Percentiles rank a stretch among this genome's conserved stretches.
Evolutionary conservation across 805 yeast genomes (phyloP).

Genomic region (Torulaspora quercuum): DNA sequence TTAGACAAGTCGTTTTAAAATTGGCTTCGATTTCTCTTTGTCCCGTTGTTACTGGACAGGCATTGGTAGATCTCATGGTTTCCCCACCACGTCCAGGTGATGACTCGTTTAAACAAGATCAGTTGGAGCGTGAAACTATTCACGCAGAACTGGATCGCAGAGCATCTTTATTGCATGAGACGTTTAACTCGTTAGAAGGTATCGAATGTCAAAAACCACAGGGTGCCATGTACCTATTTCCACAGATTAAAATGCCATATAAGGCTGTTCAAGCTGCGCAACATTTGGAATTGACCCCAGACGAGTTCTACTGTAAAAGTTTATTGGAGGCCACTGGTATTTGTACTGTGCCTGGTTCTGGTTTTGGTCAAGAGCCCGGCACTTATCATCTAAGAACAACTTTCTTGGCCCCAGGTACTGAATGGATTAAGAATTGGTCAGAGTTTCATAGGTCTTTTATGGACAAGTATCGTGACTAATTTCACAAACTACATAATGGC

Average conservation of each 20-base stretch:
- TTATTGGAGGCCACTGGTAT: conserved; percentile 86
- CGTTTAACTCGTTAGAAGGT: conserved; percentile 76
- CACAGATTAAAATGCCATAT: conserved; percentile 62
- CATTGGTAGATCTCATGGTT: conserved; percentile 86
- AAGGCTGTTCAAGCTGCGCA: conserved; percentile 62
- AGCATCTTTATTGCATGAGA: conserved; percentile 59
- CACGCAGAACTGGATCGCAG: conserved; percentile 60
- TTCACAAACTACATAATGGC: not conserved
- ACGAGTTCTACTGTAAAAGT: conserved; percentile 84
- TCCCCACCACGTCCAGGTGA: conserved; percentile 84
- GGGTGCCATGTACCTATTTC: conserved; percentile 98
- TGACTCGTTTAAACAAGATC: conserved; percentile 64
- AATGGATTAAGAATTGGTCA: conserved; percentile 79
- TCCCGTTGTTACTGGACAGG: conserved; percentile 94
- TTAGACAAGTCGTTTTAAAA: conserved; percentile 69
- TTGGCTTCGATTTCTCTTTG: conserved; percentile 88
- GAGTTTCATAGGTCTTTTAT: conserved; percentile 75
- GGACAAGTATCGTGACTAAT: conserved; percentile 44
- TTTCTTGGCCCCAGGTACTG: conserved; percentile 90
- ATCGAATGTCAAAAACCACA: conserved; percentile 83
- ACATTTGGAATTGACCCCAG: conserved; percentile 57
- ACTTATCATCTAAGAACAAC: conserved; percentile 95
- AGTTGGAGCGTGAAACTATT: conserved; percentile 57
- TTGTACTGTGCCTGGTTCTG: conserved; percentile 96
- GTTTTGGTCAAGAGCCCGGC: conserved; percentile 89